Conservation (phyloP, 345 rosid genomes). For the Eutrema yunnanense region DNA sequence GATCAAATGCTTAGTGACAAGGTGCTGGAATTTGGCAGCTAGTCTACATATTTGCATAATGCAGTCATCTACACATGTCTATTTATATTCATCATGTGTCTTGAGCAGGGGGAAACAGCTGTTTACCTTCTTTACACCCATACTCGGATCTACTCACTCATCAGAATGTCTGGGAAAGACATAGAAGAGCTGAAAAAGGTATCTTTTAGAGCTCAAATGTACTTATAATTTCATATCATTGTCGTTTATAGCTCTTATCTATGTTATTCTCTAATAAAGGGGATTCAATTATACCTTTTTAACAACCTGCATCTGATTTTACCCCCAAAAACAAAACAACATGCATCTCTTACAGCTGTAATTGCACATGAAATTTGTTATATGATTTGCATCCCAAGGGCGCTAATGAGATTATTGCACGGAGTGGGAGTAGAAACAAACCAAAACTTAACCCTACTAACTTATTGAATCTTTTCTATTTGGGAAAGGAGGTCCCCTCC, state of each 20-base stretch:
- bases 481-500: too few relatives aligned
- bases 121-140: slow-evolving; percentile 85
- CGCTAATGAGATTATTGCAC: too few relatives aligned
- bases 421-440: too few relatives aligned
- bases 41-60: not conserved
- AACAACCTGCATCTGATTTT: too few relatives aligned
- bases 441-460: too few relatives aligned
- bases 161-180: slow-evolving; percentile 75
- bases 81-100: not conserved
- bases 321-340: too few relatives aligned
- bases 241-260: not conserved
- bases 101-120: slow-evolving; percentile 76
- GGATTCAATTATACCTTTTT: too few relatives aligned
- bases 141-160: slow-evolving; percentile 85
- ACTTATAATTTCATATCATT: too few relatives aligned
- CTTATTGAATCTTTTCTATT: too few relatives aligned
- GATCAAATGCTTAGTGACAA: slow-evolving; percentile 83
- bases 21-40: slow-evolving; percentile 31
- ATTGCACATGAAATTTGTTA: too few relatives aligned
- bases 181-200: slow-evolving; percentile 67
- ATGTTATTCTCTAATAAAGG: not conserved
- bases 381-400: too few relatives aligned
- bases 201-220: not conserved
- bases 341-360: too few relatives aligned
- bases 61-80: not conserved